Base-by-base conservation (phyloP, 73 alveolate species). In the Stentor coeruleus region DNA sequence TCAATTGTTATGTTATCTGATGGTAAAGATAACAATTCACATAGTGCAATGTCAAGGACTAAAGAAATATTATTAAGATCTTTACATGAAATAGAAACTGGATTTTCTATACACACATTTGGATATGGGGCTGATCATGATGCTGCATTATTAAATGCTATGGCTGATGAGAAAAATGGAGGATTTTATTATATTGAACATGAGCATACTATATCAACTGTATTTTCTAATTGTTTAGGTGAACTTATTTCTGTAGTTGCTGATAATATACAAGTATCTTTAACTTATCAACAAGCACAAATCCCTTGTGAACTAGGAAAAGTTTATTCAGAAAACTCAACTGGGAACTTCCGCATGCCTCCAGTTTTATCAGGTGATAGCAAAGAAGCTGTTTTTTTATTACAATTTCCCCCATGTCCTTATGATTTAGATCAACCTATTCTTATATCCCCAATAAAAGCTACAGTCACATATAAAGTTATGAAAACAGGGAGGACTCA, bases 91-190 rank as follows among this genome's bases (percentile, higher is more conserved):
- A 81, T 87, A 28, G 39, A 89, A 39, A 87, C 89, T 81, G 84
- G 83, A 3, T 90, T 86, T 57, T 85, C 92, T 40, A 77, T 92
- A 6, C 93, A 92, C 82, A 87, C 97, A 3, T 92, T 92, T 86
- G 97, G 97, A 2, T 92, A 92, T 87, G 97, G 97, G 39, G 93
- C 74, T 11, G 94, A 92, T 81, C 93, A 92, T 72, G 97, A 92
- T 39, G 91, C 95, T 35, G 80, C 86, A 36, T 84, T 92, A 1
- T 86, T 92, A 93, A 90, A 89, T 82, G 82, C 82, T 77, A 87
- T 92, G 74, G 97, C 97, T 39, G 85, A 82, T 49, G 79, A 83
- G 39, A 90, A 90, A 58, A 91, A 87, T 86, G 93, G 94, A 6
- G 83, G 86, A 3, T 92, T 92, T 85, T 92, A 86, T 85, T 87